These are phyloP conservation scores for Bisporella sp. DNA, from an alignment of 2,329 filamentous ascomycete species.

Conservation along the genomic window DNA sequence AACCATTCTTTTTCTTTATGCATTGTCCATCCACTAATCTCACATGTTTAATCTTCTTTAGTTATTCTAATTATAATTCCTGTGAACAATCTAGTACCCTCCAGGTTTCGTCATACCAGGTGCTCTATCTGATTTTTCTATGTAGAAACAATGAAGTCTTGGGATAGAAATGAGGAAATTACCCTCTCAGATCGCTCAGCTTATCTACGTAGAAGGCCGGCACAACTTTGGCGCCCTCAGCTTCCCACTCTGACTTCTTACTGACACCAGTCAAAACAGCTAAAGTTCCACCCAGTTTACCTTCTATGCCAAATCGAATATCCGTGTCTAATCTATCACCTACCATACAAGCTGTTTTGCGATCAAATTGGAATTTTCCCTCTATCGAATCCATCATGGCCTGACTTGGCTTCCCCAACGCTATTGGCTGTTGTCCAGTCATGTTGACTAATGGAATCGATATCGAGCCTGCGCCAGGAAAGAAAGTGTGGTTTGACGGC, in stretches of 20 bases:
- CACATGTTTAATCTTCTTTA: background rate
- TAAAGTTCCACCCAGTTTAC: constrained; percentile 82
- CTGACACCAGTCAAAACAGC: constrained; percentile 87
- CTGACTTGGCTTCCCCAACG: constrained; percentile 90
- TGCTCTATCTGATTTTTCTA: background rate
- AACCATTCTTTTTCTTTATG: background rate
- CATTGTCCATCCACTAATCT: background rate
- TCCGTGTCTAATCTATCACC: constrained; percentile 92
- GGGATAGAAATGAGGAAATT: background rate
- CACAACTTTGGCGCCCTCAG: constrained; percentile 57
- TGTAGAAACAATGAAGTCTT: background rate
- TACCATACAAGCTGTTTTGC: constrained; percentile 85
- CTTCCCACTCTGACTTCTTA: constrained; percentile 77
- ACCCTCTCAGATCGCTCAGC: constrained; percentile 64
- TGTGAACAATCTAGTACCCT: too few species aligned
- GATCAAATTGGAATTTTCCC: constrained; percentile 86
- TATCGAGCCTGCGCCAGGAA: constrained; percentile 84
- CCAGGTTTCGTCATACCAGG: background rate
- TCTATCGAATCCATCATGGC: constrained; percentile 99
- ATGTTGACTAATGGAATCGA: constrained; percentile 72
- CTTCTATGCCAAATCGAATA: constrained; percentile 90
- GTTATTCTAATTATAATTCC: background rate
- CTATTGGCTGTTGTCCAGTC: constrained; percentile 61
- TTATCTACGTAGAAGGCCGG: constrained; percentile 81
- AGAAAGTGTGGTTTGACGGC: constrained; percentile 73